A percentile compares a stretch with the other conserved stretches of the same genome.
phyloP scores from a whole-genome alignment of 176 grass and related monocot genomes.

The Calamus simplicifolius region DNA sequence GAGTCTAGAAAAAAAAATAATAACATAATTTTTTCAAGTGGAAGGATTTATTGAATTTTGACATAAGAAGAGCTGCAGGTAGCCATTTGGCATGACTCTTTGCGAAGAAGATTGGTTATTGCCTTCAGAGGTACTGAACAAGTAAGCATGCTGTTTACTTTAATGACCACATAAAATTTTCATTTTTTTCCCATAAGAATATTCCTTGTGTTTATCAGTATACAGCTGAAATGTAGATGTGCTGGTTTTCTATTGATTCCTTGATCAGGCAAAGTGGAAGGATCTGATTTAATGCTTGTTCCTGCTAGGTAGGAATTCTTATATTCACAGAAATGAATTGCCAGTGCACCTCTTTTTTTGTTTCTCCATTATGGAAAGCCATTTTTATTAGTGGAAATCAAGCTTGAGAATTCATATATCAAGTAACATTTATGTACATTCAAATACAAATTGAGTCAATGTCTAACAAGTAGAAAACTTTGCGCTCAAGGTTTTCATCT shows the following conservation, averaged over 20 bases:
- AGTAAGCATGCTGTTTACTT: constrained; percentile 36
- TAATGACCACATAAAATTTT: constrained; percentile 7
- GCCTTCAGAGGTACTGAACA: constrained; percentile 94
- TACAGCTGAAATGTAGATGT: neutral
- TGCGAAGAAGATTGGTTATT: constrained; percentile 65
- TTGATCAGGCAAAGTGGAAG: constrained; percentile 79
- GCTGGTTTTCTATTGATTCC: constrained; percentile 11
- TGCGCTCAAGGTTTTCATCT: too few species aligned
- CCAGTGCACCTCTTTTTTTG: too few species aligned
- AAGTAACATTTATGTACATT: too few species aligned
- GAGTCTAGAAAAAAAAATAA: neutral
- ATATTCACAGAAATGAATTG: too few species aligned
- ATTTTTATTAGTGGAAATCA: too few species aligned
- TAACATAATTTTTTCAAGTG: neutral
- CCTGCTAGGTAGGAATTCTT: constrained; percentile 51
- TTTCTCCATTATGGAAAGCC: too few species aligned
- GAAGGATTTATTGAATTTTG: too few species aligned
- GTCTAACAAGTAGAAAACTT: too few species aligned
- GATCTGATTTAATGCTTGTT: constrained; percentile 92
- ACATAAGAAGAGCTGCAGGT: constrained; percentile 36
- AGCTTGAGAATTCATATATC: too few species aligned
- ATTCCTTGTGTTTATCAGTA: neutral
- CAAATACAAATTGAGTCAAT: too few species aligned
- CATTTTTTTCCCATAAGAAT: constrained; percentile 1
- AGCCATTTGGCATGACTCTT: constrained; percentile 91